Evolutionary conservation across 441 rosid species (phyloP), one percentile per base, ranked within the genome.

Genomic region (Capsella rubella): DNA sequence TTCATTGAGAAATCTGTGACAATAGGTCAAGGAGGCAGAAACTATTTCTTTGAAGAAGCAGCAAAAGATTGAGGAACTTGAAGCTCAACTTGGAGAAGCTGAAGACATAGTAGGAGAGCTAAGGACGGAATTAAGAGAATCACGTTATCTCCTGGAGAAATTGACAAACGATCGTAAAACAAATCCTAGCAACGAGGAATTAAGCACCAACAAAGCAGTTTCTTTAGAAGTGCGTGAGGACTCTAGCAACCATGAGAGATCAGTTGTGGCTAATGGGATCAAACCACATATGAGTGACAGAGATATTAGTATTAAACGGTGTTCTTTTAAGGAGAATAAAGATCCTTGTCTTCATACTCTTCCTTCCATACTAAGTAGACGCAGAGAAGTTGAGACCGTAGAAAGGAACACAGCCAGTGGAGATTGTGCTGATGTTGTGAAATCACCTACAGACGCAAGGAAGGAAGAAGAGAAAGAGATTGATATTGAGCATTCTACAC

Each of bases 21-120:
- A 62, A 31, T 71, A 95, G 97, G 88, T 72, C 25, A 85, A 69
- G 69, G 97, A 92, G 80, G 83, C 97, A 42, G 89, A 82, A 79
- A 77, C 70, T 75, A 58, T 74, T 59, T 78, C 83, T 56, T 69
- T 81, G 80, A 73, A 70, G 79, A 93, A 85, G 79, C 91, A 87
- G 58, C 83, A 58, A 71, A 90, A 81, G 83, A 84, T 95, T 68
- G 93, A 86, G 42, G 99, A 87, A 79, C 94, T 95, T 64, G 97
- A 95, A 83, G 92, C 96, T 75, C 97, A 84, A 73, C 90, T 95
- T 62, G 89, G 93, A 71, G 99, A 90, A 85, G 94, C 97, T 78
- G 93, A 92, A 84, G 96, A 86, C 76, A 88, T 88, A 58, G 97
- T 92, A 21, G 89, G 85, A 78, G 99, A 92, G 72, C 87, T 94